Conservation (phyloP, 495 filamentous ascomycete genomes). For the Arthonia radiata region DNA sequence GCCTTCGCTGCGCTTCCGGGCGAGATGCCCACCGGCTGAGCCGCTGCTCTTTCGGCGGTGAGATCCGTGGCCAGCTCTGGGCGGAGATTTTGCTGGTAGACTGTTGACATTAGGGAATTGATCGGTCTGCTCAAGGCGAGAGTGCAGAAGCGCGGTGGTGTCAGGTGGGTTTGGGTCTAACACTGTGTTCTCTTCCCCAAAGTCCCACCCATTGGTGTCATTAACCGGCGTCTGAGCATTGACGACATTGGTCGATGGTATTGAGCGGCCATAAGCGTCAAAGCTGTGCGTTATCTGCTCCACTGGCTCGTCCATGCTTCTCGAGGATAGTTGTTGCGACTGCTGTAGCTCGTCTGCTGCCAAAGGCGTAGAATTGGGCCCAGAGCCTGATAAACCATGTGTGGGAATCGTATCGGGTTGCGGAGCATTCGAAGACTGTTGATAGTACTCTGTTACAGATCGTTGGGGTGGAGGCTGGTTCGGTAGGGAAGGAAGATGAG, state of each 20-base stretch:
- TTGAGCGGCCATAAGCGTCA: conserved; percentile 27
- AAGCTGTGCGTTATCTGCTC: conserved; percentile 30
- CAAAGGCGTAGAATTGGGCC: too few relatives aligned
- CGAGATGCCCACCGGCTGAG: conserved; percentile 18
- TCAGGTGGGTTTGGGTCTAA: too few relatives aligned
- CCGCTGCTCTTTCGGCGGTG: conserved; percentile 62
- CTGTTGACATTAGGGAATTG: conserved; percentile 65
- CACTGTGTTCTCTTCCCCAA: conserved; percentile 43
- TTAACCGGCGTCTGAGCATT: conserved; percentile 8
- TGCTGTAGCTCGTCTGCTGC: too few relatives aligned
- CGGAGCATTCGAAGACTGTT: too few relatives aligned
- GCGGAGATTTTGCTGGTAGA: conserved; percentile 49
- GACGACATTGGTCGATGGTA: conserved; percentile 9
- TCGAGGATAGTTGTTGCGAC: too few relatives aligned
- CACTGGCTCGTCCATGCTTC: conserved; percentile 35
- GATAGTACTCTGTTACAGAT: too few relatives aligned
- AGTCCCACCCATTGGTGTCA: conserved; percentile 74
- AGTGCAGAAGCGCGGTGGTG: conserved; percentile 15
- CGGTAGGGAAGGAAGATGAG: conserved; percentile 16
- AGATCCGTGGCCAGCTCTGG: conserved; percentile 33
- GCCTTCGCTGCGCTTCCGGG: conserved; percentile 34
- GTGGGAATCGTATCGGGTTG: too few relatives aligned
- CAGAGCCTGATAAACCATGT: too few relatives aligned
- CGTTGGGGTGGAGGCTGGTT: too few relatives aligned
- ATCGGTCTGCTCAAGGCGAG: conserved; percentile 38